A percentile compares a stretch with the other conserved stretches of the same genome.
Conservation (phyloP, 371 early-diverging fungal genomes). For the Mucor saturninus region DNA sequence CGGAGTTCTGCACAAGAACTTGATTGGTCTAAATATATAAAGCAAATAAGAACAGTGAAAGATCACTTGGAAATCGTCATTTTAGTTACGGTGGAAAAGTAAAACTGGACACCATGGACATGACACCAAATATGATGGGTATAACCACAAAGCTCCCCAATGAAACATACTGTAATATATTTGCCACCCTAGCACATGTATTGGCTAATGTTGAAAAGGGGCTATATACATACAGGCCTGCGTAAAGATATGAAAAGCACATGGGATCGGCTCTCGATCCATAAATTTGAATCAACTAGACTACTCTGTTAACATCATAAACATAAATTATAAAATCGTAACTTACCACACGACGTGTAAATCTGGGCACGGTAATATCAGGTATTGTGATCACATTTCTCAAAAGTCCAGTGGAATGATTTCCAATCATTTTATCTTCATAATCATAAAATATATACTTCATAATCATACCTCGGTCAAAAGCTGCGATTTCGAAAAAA, state of each 20-base stretch:
- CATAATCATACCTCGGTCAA: slow-evolving; percentile 45
- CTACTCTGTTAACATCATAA: background rate
- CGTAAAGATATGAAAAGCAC: slow-evolving; percentile 50
- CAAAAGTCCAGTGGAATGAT: slow-evolving; percentile 41
- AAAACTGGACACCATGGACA: slow-evolving; percentile 33
- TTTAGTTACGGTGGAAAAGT: slow-evolving; percentile 43
- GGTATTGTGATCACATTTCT: slow-evolving; percentile 33
- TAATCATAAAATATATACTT: slow-evolving; percentile 43
- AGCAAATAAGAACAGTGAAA: background rate
- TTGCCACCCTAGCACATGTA: slow-evolving; percentile 29
- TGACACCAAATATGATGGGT: slow-evolving; percentile 39
- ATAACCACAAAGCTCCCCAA: slow-evolving; percentile 45
- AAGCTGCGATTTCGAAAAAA: slow-evolving; percentile 37
- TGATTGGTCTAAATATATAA: slow-evolving; percentile 35
- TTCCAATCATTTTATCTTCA: slow-evolving; percentile 28
- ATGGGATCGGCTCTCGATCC: slow-evolving; percentile 51
- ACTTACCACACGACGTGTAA: slow-evolving; percentile 44
- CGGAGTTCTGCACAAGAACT: slow-evolving; percentile 51
- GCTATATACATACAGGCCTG: slow-evolving; percentile 47
- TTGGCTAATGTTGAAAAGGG: slow-evolving; percentile 32
- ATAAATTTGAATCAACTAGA: slow-evolving; percentile 42
- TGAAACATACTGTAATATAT: slow-evolving; percentile 42
- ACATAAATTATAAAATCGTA: background rate
- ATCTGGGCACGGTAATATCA: slow-evolving; percentile 46
- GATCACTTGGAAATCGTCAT: too few relatives aligned